Evolutionary conservation across 768 basidiomycete species (phyloP).

Genomic region (Mrakia blollopis): DNA sequence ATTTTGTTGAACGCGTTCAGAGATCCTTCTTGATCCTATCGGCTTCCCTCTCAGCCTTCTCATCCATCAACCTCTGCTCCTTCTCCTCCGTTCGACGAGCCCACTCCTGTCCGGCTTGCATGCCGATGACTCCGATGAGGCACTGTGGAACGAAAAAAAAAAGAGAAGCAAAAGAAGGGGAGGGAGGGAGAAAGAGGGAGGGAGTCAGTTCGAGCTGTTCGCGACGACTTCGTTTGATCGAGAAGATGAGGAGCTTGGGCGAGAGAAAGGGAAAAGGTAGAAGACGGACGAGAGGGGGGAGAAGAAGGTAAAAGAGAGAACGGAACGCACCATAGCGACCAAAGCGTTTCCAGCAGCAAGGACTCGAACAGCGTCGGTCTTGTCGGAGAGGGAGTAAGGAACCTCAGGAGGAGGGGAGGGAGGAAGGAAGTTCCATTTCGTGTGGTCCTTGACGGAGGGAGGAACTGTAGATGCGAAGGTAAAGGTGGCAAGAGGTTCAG

Average conservation of each 20-base stretch:
- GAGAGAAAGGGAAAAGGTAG: not conserved
- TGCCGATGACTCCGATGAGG: slow-evolving; percentile 41
- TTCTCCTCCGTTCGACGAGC: slow-evolving; percentile 59
- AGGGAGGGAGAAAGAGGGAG: not conserved
- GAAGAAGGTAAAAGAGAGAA: not conserved
- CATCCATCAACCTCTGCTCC: slow-evolving; percentile 48
- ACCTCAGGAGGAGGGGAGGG: slow-evolving; percentile 38
- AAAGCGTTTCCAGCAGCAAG: slow-evolving; percentile 84
- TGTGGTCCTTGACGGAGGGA: slow-evolving; percentile 36
- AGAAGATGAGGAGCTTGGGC: not conserved
- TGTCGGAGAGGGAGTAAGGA: slow-evolving; percentile 54
- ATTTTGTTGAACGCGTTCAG: not conserved
- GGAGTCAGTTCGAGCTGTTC: not conserved
- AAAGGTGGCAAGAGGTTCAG: slow-evolving; percentile 12
- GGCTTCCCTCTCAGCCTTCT: slow-evolving; percentile 42
- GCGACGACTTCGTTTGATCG: too few species aligned
- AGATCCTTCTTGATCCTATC: slow-evolving; percentile 32
- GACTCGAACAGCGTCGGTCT: slow-evolving; percentile 70
- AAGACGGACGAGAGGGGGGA: not conserved
- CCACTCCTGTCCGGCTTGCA: slow-evolving; percentile 80
- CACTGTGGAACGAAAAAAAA: slow-evolving; percentile 26
- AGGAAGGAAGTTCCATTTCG: slow-evolving; percentile 39
- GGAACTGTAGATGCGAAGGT: slow-evolving; percentile 36
- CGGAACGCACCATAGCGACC: slow-evolving; percentile 61
- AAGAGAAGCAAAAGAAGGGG: not conserved